Conservation (phyloP, 2,329 filamentous ascomycete genomes). For the Cyphellophora attinorum region DNA sequence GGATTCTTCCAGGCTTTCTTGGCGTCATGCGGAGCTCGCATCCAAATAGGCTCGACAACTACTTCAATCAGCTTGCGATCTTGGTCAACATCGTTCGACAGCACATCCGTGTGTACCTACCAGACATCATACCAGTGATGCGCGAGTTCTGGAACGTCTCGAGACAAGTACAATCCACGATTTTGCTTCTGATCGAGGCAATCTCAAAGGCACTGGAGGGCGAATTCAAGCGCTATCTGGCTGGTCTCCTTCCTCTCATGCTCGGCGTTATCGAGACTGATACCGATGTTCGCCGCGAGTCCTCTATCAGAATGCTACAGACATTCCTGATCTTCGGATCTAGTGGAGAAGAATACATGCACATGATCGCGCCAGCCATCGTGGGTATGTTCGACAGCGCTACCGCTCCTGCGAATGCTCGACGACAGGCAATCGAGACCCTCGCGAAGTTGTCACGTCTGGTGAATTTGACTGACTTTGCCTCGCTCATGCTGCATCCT, state of each 20-base stretch:
- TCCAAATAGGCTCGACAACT: slow-evolving; percentile 72
- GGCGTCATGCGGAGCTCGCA: slow-evolving; percentile 77
- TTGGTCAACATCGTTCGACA: slow-evolving; percentile 92
- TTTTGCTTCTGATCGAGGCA: slow-evolving; percentile 82
- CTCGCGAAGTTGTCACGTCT: slow-evolving; percentile 89
- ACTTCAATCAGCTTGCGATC: slow-evolving; percentile 92
- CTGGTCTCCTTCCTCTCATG: slow-evolving; percentile 83
- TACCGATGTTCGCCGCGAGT: slow-evolving; percentile 59
- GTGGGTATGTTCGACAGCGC: slow-evolving; percentile 89
- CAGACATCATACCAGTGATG: slow-evolving; percentile 74
- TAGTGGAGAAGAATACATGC: slow-evolving; percentile 97
- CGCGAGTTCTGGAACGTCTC: slow-evolving; percentile 84
- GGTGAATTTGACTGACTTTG: slow-evolving; percentile 95
- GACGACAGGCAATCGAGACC: slow-evolving; percentile 86
- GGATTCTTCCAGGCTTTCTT: slow-evolving; percentile 91
- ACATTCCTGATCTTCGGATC: slow-evolving; percentile 93
- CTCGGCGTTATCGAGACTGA: slow-evolving; percentile 88
- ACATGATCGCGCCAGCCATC: slow-evolving; percentile 91
- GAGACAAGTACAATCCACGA: slow-evolving; percentile 76
- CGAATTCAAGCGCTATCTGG: slow-evolving; percentile 95
- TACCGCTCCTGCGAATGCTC: slow-evolving; percentile 66
- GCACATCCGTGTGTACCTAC: slow-evolving; percentile 85
- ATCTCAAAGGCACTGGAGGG: slow-evolving; percentile 90
- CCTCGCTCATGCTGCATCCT: slow-evolving; percentile 91
- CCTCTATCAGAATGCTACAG: slow-evolving; percentile 84